Percentiles rank a stretch among this genome's conserved stretches.
Evolutionary conservation across 257 asterid genomes (phyloP).

Genomic region (Lithospermum erythrorhizon): DNA sequence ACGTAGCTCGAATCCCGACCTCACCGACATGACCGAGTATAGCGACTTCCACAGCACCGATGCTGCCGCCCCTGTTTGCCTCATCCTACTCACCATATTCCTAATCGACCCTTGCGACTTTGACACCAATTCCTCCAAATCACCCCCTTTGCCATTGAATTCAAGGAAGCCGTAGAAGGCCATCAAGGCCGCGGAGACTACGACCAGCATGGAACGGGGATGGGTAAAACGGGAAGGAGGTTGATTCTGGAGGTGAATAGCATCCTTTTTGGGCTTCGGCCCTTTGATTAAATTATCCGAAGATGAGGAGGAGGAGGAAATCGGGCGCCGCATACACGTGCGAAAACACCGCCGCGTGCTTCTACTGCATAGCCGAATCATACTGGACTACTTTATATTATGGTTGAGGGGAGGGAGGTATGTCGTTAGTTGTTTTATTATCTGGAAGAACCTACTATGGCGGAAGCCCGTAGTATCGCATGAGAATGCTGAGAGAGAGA

Average conservation of each 20-base stretch:
- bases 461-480: too few species aligned
- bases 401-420: background rate
- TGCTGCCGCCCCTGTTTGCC: conserved; percentile 82
- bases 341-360: conserved; percentile 22
- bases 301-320: conserved; percentile 19
- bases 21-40: conserved; percentile 84
- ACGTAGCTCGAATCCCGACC: conserved; percentile 88
- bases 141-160: conserved; percentile 12
- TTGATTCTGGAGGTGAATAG: conserved; percentile 4
- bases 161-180: conserved; percentile 26
- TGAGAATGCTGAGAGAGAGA: too few species aligned
- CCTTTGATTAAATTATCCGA: conserved; percentile 3
- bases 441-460: too few species aligned
- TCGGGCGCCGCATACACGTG: conserved; percentile 17
- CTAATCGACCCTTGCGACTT: conserved; percentile 49
- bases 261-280: conserved; percentile 20
- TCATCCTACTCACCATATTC: conserved; percentile 47
- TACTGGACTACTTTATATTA: conserved; percentile 2
- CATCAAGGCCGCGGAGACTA: conserved; percentile 19
- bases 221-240: background rate
- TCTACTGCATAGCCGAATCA: conserved; percentile 29
- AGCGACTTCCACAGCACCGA: conserved; percentile 89
- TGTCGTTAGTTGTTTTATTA: too few species aligned
- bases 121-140: conserved; percentile 27
- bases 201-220: conserved; percentile 27